Percentiles rank a stretch among this genome's conserved stretches.
Evolutionary conservation across 768 basidiomycete genomes (phyloP).

Genomic region (Russula compacta): DNA sequence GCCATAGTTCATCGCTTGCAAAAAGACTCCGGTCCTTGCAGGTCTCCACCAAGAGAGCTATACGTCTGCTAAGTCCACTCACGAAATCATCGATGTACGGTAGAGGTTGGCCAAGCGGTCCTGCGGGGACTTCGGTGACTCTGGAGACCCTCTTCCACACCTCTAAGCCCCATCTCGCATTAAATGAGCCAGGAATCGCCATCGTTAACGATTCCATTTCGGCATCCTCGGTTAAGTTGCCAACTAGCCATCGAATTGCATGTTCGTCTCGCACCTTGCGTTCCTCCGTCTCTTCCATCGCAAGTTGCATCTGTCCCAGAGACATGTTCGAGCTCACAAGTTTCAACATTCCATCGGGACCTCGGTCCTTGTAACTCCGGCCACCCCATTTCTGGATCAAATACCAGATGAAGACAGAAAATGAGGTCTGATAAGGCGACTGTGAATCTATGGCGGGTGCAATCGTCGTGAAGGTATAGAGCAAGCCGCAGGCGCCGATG

Average conservation of each 20-base stretch:
- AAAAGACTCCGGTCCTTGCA: neutral
- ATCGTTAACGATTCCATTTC: neutral
- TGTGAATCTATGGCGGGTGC: too few species aligned
- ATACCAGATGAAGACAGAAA: neutral
- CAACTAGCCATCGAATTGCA: neutral
- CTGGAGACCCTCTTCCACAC: neutral
- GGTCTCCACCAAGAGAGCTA: neutral
- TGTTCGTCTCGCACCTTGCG: neutral
- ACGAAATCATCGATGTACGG: too few species aligned
- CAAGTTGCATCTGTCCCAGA: neutral
- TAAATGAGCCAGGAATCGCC: neutral
- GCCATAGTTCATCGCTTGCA: neutral
- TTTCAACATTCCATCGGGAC: neutral
- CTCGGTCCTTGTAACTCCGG: neutral
- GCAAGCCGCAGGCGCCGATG: too few species aligned
- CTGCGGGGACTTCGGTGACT: too few species aligned
- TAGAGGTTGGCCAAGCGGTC: too few species aligned
- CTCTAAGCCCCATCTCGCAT: too few species aligned
- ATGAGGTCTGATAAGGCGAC: too few species aligned
- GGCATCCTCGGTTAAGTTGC: neutral
- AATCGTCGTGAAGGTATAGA: too few species aligned
- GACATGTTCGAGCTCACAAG: neutral
- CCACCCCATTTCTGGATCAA: neutral
- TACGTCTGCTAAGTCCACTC: neutral
- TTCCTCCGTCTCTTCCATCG: neutral